Base-by-base conservation (phyloP, 2,329 filamentous ascomycete genomes). In the Arachnomyces sp. region DNA sequence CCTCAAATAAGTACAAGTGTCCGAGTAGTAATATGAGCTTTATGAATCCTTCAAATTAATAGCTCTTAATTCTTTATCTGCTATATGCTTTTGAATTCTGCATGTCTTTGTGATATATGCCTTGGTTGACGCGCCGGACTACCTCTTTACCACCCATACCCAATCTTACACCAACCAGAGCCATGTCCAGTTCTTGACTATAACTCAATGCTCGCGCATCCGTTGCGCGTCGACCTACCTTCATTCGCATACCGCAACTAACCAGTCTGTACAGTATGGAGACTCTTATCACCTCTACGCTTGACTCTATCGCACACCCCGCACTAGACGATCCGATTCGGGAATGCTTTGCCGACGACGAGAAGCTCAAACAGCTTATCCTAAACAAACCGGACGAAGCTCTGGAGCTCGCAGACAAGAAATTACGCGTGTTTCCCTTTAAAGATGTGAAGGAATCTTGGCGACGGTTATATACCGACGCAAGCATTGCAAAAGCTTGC, bases 381-480 rank as follows among this genome's bases (percentile, higher is more conserved):
- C 47, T 59, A 16, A 47, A 56, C 9, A 34, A 53, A 7, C 60
- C 68, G 4, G 56, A 68, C 15, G 56, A 66, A 20, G 68, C 68
- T 3, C 51, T 74, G 20, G 48, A 59, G 17, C 56, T 76, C 16
- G 73, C 76, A 1, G 65, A 76, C 42, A 56, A 67, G 32, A 71
- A 74, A 43, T 52, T 80, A 36, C 69, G 73, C 50, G 65, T 72
- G 6, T 77, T 73, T 35, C 74, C 73, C 1, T 79, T 73, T 51
- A 71, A 69, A 39, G 63, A 75, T 43, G 75, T 80, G 20, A 68
- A 71, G 32, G 53, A 49, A 2, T 73, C 71, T 48, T 81, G 76
- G 76, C 61, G 72, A 38, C 62, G 75, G 30, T 53, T 79, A 25
- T 77, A 76, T 50, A 73, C 71, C 1, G 77, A 80, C 47, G 72